These are phyloP conservation scores for Collybiopsis luxurians DNA, from an alignment of 768 basidiomycete species.

Conservation along the genomic window DNA sequence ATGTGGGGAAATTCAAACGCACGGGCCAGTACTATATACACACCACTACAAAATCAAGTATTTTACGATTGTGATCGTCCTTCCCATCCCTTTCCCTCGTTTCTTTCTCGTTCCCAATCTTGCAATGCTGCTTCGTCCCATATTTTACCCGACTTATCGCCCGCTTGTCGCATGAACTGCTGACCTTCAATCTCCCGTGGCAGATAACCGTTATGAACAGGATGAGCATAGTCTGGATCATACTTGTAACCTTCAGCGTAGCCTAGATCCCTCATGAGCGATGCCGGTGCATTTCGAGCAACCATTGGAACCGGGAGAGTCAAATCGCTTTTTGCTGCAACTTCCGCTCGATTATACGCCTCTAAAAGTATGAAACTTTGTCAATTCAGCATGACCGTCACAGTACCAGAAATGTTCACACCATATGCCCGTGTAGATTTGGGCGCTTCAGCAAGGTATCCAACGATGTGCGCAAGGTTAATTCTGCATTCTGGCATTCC, in stretches of 20 bases:
- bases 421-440: constrained; percentile 76
- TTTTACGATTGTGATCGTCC: too few relatives aligned
- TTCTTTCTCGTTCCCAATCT: constrained; percentile 53
- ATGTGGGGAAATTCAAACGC: not conserved
- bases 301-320: constrained; percentile 64
- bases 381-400: not conserved
- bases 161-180: constrained; percentile 42
- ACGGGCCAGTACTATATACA: not conserved
- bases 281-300: constrained; percentile 77
- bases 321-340: constrained; percentile 49
- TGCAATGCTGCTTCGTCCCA: constrained; percentile 61
- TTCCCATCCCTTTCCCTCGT: constrained; percentile 47
- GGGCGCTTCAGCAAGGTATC: constrained; percentile 78
- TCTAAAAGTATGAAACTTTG: constrained; percentile 26
- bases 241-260: constrained; percentile 65
- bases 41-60: too few relatives aligned
- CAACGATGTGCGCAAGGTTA: constrained; percentile 73
- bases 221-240: constrained; percentile 64
- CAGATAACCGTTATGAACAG: constrained; percentile 62
- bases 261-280: constrained; percentile 64
- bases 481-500: constrained; percentile 86
- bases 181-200: constrained; percentile 44
- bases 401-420: not conserved
- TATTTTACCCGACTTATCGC: constrained; percentile 40
- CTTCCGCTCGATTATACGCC: constrained; percentile 71